phyloP scores from a whole-genome alignment of 352 stramenopile genomes.

The Phytophthora tentaculata region DNA sequence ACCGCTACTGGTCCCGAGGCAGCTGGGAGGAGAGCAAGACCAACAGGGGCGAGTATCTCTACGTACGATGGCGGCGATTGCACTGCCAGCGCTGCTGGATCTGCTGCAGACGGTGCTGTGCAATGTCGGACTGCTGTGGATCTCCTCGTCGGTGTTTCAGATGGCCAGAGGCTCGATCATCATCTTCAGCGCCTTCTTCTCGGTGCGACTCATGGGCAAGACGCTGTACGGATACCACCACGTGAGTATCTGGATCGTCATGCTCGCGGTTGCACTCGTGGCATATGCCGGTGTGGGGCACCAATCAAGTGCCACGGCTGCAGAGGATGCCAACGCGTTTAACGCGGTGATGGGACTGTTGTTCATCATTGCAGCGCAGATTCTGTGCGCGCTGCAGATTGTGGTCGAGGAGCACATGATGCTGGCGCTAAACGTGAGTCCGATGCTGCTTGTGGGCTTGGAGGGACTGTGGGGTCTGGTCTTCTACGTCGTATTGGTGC shows the following conservation, averaged over 20 bases:
- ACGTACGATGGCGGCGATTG: conserved; percentile 63
- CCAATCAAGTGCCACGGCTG: conserved; percentile 15
- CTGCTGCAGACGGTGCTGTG: conserved; percentile 87
- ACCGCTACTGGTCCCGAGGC: conserved; percentile 30
- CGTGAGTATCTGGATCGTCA: conserved; percentile 80
- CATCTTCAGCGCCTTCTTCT: conserved; percentile 91
- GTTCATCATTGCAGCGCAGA: conserved; percentile 82
- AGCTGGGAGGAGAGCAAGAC: conserved; percentile 23
- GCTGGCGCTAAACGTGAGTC: conserved; percentile 78
- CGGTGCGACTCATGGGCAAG: conserved; percentile 84
- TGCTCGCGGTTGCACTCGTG: conserved; percentile 72
- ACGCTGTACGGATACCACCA: conserved; percentile 87
- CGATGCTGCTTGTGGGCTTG: conserved; percentile 87
- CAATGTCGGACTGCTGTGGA: conserved; percentile 89
- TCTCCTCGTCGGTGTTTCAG: conserved; percentile 90
- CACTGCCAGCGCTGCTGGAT: conserved; percentile 79
- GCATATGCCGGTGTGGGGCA: conserved; percentile 70
- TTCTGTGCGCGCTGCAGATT: conserved; percentile 89
- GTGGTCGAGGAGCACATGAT: conserved; percentile 92
- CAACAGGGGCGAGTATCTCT: conserved; percentile 44
- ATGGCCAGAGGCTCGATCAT: conserved; percentile 92
- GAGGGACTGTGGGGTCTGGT: conserved; percentile 89
- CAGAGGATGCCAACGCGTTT: conserved; percentile 24
- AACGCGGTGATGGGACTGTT: conserved; percentile 74
- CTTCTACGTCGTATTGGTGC: conserved; percentile 77